Base-by-base conservation (phyloP, 2,329 filamentous ascomycete genomes). In the Fusarium incarnatum region DNA sequence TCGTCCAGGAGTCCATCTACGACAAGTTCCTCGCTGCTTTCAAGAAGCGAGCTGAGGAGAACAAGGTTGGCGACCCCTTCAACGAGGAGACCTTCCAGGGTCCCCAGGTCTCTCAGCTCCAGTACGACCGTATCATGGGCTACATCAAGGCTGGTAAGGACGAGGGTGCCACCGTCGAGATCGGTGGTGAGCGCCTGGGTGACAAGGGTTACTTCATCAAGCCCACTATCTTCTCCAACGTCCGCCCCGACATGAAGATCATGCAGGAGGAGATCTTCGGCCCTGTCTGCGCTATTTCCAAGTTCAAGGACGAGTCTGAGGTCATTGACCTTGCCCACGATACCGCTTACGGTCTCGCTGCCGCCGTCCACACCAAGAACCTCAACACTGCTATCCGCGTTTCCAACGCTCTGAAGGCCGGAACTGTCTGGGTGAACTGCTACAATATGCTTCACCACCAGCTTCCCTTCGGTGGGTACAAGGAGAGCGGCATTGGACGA, bases 201-300 rank as follows among this genome's bases (percentile, higher is more conserved):
- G 79, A 85, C 78, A 90, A 94, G 86, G 92, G 93, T 68, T 97
- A 93, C 88, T 97, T 95, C 86, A 95, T 97, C 81, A 85, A 95
- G 86, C 94, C 94, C 42, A 97, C 94, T 77, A 93, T 97, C 84
- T 97, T 97, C 87, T 90, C 88, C 81, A 90, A 94, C 77, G 93
- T 96, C 73, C 88, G 84, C 52, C 83, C 89, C 73, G 88, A 95
- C 81, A 97, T 96, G 92, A 94, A 93, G 88, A 96, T 97, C 77
- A 90, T 94, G 84, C 88, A 93, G 81, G 93, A 97, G 84, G 94
- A 97, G 84, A 96, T 97, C 80, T 97, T 97, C 79, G 94, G 94
- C 71, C 94, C 94, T 63, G 94, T 97, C 70, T 92, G 90, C 84
- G 87, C 91, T 76, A 91, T 97, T 74, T 87, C 91, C 84, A 97